A percentile compares a stretch with the other conserved stretches of the same genome.
These are phyloP conservation scores for Pleurotus sapidus DNA, from an alignment of 768 basidiomycete species.

Conservation along the genomic window DNA sequence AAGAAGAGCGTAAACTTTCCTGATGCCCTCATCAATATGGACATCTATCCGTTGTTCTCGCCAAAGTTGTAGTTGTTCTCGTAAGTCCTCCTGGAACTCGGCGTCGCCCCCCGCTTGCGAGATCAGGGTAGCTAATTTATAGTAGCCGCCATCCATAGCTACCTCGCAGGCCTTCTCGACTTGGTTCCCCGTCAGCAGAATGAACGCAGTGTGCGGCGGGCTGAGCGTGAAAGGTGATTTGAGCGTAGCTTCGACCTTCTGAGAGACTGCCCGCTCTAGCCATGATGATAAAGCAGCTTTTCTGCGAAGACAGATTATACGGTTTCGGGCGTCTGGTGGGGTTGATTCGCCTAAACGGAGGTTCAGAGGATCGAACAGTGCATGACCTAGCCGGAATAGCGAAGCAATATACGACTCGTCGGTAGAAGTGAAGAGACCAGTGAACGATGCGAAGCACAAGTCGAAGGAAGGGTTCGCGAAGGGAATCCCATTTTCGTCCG, in stretches of 20 bases:
- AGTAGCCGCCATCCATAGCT: conserved; percentile 72
- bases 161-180: conserved; percentile 76
- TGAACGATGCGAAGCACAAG: conserved; percentile 79
- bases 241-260: conserved; percentile 71
- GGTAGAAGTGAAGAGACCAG: conserved; percentile 62
- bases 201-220: conserved; percentile 59
- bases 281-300: conserved; percentile 81
- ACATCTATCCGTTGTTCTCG: conserved; percentile 69
- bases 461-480: conserved; percentile 59
- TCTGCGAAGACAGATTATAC: conserved; percentile 61
- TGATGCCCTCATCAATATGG: conserved; percentile 63
- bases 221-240: conserved; percentile 41
- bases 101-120: conserved; percentile 82
- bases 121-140: conserved; percentile 86
- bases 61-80: conserved; percentile 81
- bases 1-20: conserved; percentile 81
- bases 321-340: conserved; percentile 60
- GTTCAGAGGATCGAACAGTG: conserved; percentile 84
- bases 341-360: conserved; percentile 53
- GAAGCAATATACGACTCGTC: conserved; percentile 74
- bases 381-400: conserved; percentile 84
- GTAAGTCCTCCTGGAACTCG: conserved; percentile 70
- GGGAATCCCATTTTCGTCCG: conserved; percentile 69
- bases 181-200: conserved; percentile 83
- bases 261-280: conserved; percentile 72